Evolutionary conservation across 2,329 filamentous ascomycete species (phyloP).

Genomic region (Aspergillus proliferans): DNA sequence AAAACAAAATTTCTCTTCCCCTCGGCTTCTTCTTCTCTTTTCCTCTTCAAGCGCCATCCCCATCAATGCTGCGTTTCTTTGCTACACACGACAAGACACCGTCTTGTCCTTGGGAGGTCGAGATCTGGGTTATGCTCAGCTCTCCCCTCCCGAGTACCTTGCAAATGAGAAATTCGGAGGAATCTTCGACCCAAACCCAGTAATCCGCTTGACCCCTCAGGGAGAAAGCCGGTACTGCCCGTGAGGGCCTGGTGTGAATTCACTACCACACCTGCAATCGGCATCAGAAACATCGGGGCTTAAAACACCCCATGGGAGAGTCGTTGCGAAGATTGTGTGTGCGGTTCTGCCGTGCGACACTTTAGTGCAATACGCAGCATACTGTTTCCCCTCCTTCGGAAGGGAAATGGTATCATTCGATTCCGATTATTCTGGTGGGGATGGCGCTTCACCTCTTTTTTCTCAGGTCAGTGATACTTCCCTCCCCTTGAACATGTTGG

Average conservation of each 20-base stretch:
- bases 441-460: conserved; percentile 59
- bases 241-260: conserved; percentile 77
- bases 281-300: conserved; percentile 87
- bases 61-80: conserved; percentile 94
- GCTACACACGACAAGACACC: conserved; percentile 65
- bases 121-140: conserved; percentile 5
- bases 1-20: conserved; percentile 12
- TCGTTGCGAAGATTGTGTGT: conserved; percentile 90
- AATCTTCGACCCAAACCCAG: conserved; percentile 63
- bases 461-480: conserved; percentile 43
- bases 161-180: conserved; percentile 99
- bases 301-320: conserved; percentile 69
- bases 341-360: conserved; percentile 52
- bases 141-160: conserved; percentile 18
- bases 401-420: conserved; percentile 64
- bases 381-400: conserved; percentile 37
- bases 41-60: conserved; percentile 66
- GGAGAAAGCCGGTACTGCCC: conserved; percentile 54
- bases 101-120: conserved; percentile 18
- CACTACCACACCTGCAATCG: conserved; percentile 64
- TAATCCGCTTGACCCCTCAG: conserved; percentile 31
- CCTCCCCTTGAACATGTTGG: conserved; percentile 2
- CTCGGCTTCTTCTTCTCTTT: conserved; percentile 25
- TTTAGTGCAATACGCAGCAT: conserved; percentile 97
- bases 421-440: conserved; percentile 88